Evolutionary conservation across 2,329 filamentous ascomycete genomes (phyloP).

Genomic region (Cercospora sp.): DNA sequence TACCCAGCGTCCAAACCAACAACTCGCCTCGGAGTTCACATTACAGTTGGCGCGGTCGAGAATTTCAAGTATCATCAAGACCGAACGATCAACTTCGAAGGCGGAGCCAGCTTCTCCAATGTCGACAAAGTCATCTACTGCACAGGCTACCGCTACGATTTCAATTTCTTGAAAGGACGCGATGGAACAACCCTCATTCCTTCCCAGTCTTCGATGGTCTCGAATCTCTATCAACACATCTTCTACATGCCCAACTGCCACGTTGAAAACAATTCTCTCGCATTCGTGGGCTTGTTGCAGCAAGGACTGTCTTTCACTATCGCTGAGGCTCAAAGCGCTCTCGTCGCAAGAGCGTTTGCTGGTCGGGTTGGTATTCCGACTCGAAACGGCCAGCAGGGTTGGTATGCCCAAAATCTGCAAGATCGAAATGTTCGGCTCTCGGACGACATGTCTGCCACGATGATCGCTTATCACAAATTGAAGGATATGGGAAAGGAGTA

Average conservation of each 20-base stretch:
- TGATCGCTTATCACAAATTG: background rate
- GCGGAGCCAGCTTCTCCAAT: background rate
- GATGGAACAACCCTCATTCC: background rate
- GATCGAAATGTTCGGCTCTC: background rate
- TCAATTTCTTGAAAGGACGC: slow-evolving; percentile 16
- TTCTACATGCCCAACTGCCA: background rate
- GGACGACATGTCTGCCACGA: background rate
- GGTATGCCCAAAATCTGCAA: background rate
- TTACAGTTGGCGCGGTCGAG: background rate
- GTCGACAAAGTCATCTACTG: slow-evolving; percentile 20
- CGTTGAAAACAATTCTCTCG: background rate
- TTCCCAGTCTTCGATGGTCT: background rate
- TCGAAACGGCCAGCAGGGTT: background rate
- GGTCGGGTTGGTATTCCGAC: background rate
- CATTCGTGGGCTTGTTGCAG: background rate
- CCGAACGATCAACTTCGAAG: slow-evolving; percentile 8
- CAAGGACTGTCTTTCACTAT: background rate
- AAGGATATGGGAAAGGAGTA: background rate
- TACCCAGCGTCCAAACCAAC: background rate
- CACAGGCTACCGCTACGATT: slow-evolving; percentile 22
- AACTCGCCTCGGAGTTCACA: background rate
- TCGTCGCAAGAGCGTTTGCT: background rate
- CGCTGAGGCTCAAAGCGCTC: background rate
- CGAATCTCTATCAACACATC: background rate
- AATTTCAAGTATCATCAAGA: slow-evolving; percentile 1